Base-by-base conservation (phyloP, 495 filamentous ascomycete species). In the Penicillium longicatenatum region DNA sequence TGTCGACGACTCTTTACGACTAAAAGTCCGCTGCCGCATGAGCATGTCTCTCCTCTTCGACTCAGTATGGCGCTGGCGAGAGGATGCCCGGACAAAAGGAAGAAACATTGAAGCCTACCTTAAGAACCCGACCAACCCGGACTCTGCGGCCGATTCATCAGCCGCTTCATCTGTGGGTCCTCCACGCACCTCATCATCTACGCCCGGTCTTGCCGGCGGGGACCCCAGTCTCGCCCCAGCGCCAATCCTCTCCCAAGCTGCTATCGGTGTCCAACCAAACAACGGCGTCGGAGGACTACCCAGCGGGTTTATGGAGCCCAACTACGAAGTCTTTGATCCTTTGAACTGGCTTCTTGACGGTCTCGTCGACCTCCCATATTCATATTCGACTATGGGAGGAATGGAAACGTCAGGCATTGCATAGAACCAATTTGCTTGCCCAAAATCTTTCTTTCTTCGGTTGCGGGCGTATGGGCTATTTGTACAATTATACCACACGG, bases 41-140 rank as follows among this genome's bases (percentile, higher is more conserved):
- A 95, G 91, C 70, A 93, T 97, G 89, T 93, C 89, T 62, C 78
- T 96, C 7, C 89, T 97, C 3, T 96, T 88, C 68, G 92, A 97
- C 73, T 91, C 88, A 4, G 91, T 95, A 22, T 96, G 91, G 91
- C 86, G 91, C 52, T 97, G 92, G 92, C 81, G 92, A 55, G 91
- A 95, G 66, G 89, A 92, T 70, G 89, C 89, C 59, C 87, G 92
- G 65, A 86, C 88, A 37, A 86, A 89, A 69, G 89, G 86, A 8
- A 81, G 89, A 19, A 90, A 87, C 46, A 85, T 96, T 48, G 91
- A 96, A 77, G 84, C 82, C 68, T 91, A 89, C 58, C 79, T 93
- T 50, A 91, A 92, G 61, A 91, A 93, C 71, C 90, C 91, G 14
- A 95, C 92, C 46, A 90, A 93, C 60, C 91, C 89, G 22, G 90